A percentile compares a stretch with the other conserved stretches of the same genome.
Conservation (phyloP, 1,139 yeast species). For the Hyphopichia buzzinii region DNA sequence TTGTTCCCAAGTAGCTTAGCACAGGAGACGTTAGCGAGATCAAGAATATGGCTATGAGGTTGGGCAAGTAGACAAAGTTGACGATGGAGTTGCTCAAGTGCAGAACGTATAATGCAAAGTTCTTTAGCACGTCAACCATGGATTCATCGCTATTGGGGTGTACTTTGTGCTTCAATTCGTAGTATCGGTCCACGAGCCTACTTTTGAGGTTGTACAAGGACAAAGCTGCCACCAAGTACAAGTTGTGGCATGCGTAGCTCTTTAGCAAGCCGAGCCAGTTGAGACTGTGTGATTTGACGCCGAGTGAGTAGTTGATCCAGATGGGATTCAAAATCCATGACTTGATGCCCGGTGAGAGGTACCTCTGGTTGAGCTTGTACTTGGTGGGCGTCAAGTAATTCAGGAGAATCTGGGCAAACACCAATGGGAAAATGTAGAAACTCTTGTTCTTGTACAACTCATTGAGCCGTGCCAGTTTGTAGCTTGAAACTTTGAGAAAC, state of each 20-base stretch:
- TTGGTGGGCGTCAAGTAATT: slow-evolving; percentile 44
- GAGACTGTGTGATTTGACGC: slow-evolving; percentile 23
- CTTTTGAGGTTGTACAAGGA: slow-evolving; percentile 22
- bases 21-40: slow-evolving; percentile 36
- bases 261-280: slow-evolving; percentile 29
- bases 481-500: slow-evolving; percentile 26
- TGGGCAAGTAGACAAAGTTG: slow-evolving; percentile 39
- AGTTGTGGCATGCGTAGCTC: slow-evolving; percentile 29
- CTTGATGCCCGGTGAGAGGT: slow-evolving; percentile 35
- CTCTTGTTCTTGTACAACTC: slow-evolving; percentile 33
- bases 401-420: slow-evolving; percentile 42
- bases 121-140: slow-evolving; percentile 11
- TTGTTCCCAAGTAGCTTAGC: slow-evolving; percentile 16
- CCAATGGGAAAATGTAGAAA: slow-evolving; percentile 30
- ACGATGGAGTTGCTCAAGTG: slow-evolving; percentile 32
- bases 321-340: slow-evolving; percentile 37
- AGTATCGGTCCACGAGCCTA: slow-evolving; percentile 25
- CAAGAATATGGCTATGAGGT: slow-evolving; percentile 33
- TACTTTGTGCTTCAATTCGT: slow-evolving; percentile 21
- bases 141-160: slow-evolving; percentile 1
- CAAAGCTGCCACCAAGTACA: slow-evolving; percentile 18
- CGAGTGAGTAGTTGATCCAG: slow-evolving; percentile 41
- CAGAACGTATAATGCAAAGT: slow-evolving; percentile 20
- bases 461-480: slow-evolving; percentile 16
- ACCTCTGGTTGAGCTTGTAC: slow-evolving; percentile 35